Evolutionary conservation across 495 filamentous ascomycete species (phyloP).

Genomic region (Cercophora sp.): DNA sequence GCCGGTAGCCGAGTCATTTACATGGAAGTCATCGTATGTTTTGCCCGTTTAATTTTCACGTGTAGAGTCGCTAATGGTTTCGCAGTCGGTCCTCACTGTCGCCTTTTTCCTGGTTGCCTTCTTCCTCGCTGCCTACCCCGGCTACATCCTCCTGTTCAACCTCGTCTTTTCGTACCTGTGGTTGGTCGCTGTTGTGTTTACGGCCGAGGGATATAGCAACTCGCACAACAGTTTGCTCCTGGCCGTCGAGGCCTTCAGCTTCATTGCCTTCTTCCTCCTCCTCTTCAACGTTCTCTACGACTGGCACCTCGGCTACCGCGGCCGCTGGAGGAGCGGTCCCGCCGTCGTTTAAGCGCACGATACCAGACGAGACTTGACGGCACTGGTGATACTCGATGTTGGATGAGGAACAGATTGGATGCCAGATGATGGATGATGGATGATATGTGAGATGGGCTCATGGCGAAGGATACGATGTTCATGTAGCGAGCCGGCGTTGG

Average conservation of each 20-base stretch:
- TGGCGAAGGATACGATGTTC: no score
- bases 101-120: conserved; percentile 57
- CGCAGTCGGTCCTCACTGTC: conserved; percentile 51
- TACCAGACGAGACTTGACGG: background rate
- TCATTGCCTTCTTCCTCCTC: conserved; percentile 56
- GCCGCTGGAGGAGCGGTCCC: conserved; percentile 16
- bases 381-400: background rate
- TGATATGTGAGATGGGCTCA: no score
- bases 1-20: conserved; percentile 49
- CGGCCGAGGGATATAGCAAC: conserved; percentile 52
- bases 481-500: no score
- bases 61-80: conserved; percentile 4
- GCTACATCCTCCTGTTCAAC: conserved; percentile 50
- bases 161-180: conserved; percentile 62
- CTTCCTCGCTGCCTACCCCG: conserved; percentile 48
- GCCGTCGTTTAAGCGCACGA: conserved; percentile 22
- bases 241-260: conserved; percentile 57
- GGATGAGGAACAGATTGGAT: conserved; percentile 7
- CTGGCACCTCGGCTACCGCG: conserved; percentile 39
- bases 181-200: conserved; percentile 59
- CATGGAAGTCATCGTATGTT: conserved; percentile 54
- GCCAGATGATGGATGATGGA: background rate
- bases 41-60: background rate
- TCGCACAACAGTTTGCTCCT: conserved; percentile 39
- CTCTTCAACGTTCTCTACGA: conserved; percentile 50